These are phyloP conservation scores for Colletotrichum sp. DNA, from an alignment of 2,329 filamentous ascomycete species.

Conservation along the genomic window DNA sequence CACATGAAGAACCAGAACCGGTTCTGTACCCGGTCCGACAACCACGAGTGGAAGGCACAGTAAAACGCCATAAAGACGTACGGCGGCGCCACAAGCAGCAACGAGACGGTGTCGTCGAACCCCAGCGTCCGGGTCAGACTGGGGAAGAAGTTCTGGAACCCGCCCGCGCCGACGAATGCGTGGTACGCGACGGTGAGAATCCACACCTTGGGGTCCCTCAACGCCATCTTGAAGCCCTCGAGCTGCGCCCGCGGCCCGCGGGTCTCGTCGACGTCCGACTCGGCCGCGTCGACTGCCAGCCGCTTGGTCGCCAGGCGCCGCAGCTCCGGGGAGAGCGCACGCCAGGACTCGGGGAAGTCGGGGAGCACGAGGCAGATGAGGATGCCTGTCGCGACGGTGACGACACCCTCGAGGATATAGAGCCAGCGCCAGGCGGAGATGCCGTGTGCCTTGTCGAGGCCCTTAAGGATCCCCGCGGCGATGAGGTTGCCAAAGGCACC, in stretches of 20 bases:
- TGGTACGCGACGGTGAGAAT: neutral
- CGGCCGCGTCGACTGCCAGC: neutral
- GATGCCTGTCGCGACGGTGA: slow-evolving; percentile 59
- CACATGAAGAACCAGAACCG: neutral
- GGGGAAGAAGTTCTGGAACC: neutral
- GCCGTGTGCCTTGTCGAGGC: slow-evolving; percentile 41
- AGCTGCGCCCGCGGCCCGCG: neutral
- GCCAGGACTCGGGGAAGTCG: neutral
- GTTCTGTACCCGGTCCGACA: neutral
- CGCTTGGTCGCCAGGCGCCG: neutral
- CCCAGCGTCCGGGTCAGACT: neutral
- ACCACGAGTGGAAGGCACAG: neutral
- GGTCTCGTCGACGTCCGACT: neutral
- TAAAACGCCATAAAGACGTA: neutral
- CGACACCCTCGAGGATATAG: slow-evolving; percentile 46
- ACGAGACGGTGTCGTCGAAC: neutral
- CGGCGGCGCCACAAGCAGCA: neutral
- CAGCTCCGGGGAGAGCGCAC: neutral
- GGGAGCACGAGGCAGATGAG: slow-evolving; percentile 31
- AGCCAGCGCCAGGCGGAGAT: slow-evolving; percentile 53
- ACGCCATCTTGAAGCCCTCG: neutral
- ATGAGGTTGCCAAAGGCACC: neutral
- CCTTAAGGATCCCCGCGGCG: slow-evolving; percentile 32
- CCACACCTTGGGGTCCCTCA: neutral
- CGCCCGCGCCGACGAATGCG: neutral